Base-by-base conservation (phyloP, 1,284 basidiomycete species). In the Moesziomyces sp. region DNA sequence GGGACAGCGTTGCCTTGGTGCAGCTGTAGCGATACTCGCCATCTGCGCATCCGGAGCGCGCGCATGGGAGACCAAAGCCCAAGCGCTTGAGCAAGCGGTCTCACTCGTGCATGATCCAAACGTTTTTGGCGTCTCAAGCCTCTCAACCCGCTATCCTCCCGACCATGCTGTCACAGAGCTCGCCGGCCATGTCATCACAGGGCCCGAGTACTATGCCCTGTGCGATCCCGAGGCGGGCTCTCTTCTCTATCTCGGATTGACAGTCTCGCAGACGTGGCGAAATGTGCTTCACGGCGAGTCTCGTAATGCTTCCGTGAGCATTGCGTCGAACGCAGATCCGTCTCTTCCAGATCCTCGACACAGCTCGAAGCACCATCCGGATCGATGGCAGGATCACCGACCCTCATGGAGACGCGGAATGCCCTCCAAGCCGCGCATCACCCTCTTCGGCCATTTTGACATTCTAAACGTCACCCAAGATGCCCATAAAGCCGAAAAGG, bases 261-360 rank as follows among this genome's bases (percentile, higher is more conserved):
- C 81, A 8, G 77, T 83, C 40, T 83, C 82, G 19, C 78, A 82
- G 48, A 70, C 74, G 9, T 83, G 82, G 82, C 50, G 68, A n/a
- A 80, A 80, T 55, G 69, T 74, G 8, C 63, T 83, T 7, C 47
- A 58, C 14, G 59, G 73, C 35, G 46, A 56, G 7, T 13, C 23
- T 24, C 64, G 65, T n/a, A 79, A 77, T 42, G 80, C 67, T 19
- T 80, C 80, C 8, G 49, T 79, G 9, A 65, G 63, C 65, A 73
- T 83, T 23, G 68, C 48, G 7, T 71, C 77, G 14, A 79, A 76
- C 34, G 34, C 80, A 16, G 70, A 78, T 42, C 69, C 76, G 16
- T 10, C 46, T 2, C 49, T 76, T 0, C 68, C 77, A 6, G 82
- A 83, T 59, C 58, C 62, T 21, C 69, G 81, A 4, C 77, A 82